A percentile compares a stretch with the other conserved stretches of the same genome.
phyloP scores from a whole-genome alignment of 768 basidiomycete genomes.

The Agrocybe chaxingu region DNA sequence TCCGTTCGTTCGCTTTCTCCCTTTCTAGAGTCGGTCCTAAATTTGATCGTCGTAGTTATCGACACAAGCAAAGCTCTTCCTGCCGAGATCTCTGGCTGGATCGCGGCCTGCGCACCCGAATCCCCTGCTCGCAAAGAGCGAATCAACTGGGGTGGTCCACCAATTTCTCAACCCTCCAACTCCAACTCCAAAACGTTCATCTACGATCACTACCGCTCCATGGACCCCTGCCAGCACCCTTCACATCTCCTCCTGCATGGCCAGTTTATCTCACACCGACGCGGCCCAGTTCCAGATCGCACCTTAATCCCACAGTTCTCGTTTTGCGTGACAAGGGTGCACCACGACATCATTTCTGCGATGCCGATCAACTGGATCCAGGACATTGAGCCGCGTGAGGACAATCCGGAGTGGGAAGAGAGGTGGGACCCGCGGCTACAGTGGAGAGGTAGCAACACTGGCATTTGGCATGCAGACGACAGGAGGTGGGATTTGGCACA shows the following conservation, averaged over 20 bases:
- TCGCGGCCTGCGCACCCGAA: slow-evolving; percentile 34
- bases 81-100: slow-evolving; percentile 31
- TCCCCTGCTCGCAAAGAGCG: slow-evolving; percentile 27
- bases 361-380: slow-evolving; percentile 43
- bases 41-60: slow-evolving; percentile 20
- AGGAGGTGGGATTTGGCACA: slow-evolving; percentile 36
- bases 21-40: not conserved
- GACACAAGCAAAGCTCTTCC: slow-evolving; percentile 28
- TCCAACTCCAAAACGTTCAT: slow-evolving; percentile 37
- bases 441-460: slow-evolving; percentile 76
- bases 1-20: slow-evolving; percentile 16
- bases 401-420: slow-evolving; percentile 58
- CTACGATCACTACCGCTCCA: slow-evolving; percentile 37
- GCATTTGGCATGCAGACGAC: slow-evolving; percentile 42
- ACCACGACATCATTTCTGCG: slow-evolving; percentile 50
- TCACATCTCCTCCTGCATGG: slow-evolving; percentile 39
- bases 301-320: slow-evolving; percentile 50
- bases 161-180: slow-evolving; percentile 14
- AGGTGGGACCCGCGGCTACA: slow-evolving; percentile 54
- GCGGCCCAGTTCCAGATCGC: slow-evolving; percentile 40
- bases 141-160: slow-evolving; percentile 22
- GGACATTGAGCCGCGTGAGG: slow-evolving; percentile 26
- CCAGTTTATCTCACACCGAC: slow-evolving; percentile 45
- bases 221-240: slow-evolving; percentile 47
- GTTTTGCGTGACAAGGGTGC: slow-evolving; percentile 41